Evolutionary conservation across 768 basidiomycete species (phyloP).

Genomic region (Calocybe gangraenosa): DNA sequence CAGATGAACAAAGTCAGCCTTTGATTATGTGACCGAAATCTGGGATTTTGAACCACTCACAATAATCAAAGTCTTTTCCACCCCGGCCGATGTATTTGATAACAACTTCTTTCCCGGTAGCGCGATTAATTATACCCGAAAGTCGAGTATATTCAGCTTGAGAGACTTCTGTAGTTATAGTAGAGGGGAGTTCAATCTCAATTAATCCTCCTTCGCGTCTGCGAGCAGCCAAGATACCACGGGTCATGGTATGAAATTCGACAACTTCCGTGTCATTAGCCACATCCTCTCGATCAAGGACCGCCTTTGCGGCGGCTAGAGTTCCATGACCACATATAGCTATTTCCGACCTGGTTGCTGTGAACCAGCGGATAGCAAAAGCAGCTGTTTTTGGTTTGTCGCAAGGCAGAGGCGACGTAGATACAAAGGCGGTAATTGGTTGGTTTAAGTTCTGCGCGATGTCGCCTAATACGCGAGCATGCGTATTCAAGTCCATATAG

Average conservation of each 20-base stretch:
- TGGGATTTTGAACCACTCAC: slow-evolving; percentile 17
- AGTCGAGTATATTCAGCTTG: slow-evolving; percentile 27
- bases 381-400: slow-evolving; percentile 17
- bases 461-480: slow-evolving; percentile 19
- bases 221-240: slow-evolving; percentile 23
- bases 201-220: slow-evolving; percentile 27
- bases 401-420: slow-evolving; percentile 5
- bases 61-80: slow-evolving; percentile 25
- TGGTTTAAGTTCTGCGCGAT: slow-evolving; percentile 42
- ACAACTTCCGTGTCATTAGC: slow-evolving; percentile 24
- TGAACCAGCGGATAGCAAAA: slow-evolving; percentile 36
- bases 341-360: slow-evolving; percentile 23
- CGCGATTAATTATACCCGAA: slow-evolving; percentile 25
- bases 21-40: not conserved
- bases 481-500: slow-evolving; percentile 25
- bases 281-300: slow-evolving; percentile 30
- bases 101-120: slow-evolving; percentile 33
- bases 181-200: slow-evolving; percentile 35
- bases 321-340: slow-evolving; percentile 42
- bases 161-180: slow-evolving; percentile 20
- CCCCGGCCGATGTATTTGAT: slow-evolving; percentile 36
- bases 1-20: not conserved
- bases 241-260: slow-evolving; percentile 27
- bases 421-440: slow-evolving; percentile 22
- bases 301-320: slow-evolving; percentile 37